Conservation (phyloP, 1,139 yeast species). For the Yamadazyma atmosphaerica region DNA sequence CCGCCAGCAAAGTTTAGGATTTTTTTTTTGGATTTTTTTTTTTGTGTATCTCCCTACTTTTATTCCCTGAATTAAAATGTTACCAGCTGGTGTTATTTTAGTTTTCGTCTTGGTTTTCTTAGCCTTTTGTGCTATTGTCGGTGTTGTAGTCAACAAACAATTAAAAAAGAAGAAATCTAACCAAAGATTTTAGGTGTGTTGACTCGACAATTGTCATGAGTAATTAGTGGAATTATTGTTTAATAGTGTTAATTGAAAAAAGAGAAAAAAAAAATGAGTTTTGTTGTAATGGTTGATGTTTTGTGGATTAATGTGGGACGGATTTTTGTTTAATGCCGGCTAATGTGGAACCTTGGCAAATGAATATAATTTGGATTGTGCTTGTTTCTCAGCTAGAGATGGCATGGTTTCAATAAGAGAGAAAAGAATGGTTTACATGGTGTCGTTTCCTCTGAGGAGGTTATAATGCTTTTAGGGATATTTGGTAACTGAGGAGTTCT, state of each 20-base stretch:
- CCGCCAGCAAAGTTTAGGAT: constrained; percentile 2
- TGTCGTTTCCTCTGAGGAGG: neutral
- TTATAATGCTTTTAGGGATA: constrained; percentile 2
- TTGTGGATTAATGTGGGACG: neutral
- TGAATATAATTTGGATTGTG: neutral
- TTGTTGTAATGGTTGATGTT: neutral
- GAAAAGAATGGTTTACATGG: neutral
- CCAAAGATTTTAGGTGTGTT: constrained; percentile 44
- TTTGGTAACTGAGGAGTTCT: neutral
- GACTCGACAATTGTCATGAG: neutral
- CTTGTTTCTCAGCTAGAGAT: constrained; percentile 2
- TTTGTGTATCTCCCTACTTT: constrained; percentile 3
- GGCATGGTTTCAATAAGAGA: neutral
- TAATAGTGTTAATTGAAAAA: neutral
- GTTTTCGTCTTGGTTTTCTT: constrained; percentile 49
- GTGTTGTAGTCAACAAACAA: constrained; percentile 38
- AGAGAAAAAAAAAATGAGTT: neutral
- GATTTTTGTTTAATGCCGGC: neutral
- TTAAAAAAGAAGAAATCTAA: constrained; percentile 45
- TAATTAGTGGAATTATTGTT: constrained; percentile 1
- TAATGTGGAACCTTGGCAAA: neutral
- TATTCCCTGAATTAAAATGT: constrained; percentile 27
- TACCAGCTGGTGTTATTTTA: constrained; percentile 54
- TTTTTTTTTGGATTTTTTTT: constrained; percentile 9
- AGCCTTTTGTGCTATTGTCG: constrained; percentile 38